Evolutionary conservation across 2,329 filamentous ascomycete genomes (phyloP), one percentile per base, ranked within the genome.

Genomic region (Colletotrichum lupini): DNA sequence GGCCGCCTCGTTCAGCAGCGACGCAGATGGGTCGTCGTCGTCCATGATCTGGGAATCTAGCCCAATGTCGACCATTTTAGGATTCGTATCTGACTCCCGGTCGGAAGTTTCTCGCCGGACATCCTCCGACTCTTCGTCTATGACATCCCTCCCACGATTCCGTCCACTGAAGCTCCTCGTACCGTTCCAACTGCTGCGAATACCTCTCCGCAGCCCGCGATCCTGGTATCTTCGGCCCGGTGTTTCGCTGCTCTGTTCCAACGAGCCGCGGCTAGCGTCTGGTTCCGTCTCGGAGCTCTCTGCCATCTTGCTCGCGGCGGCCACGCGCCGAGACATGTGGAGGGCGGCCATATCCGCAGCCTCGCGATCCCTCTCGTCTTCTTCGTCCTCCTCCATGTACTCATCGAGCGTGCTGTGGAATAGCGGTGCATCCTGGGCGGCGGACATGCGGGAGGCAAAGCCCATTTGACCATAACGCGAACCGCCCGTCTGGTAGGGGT

Each of bases 271-370:
- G 80, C 90, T 90, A n/a, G 84, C 88, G 65, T 93, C 92, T 55
- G 93, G 91, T 63, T 97, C 95, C 2, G 93, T 91, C 77, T 97
- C 95, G 2, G 93, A 92, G 75, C 95, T 98, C 76, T 97, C 95
- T 49, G 93, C 94, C 62, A 98, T 85, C 77, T 94, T 91, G 82
- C 93, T 95, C 16, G 92, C 92, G 16, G 95, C 94, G 79, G 98
- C 96, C 72, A 98, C 94, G 59, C 95, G 90, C 77, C 97, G 90
- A 76, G 96, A 98, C 77, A 93, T 90, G 82, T 98, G 95, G 70
- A 99, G 86, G 6, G 96, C 96, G 83, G 95, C 97, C 76, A 97
- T 92, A 83, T 98, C 97, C n/a, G 95, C 95, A 42, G 96, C 94
- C 80, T 98, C 96, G 67, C 95, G 88, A 78, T 97, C 94, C 78